Conservation (phyloP, 345 rosid species). For the Xanthoceras sorbifolium region DNA sequence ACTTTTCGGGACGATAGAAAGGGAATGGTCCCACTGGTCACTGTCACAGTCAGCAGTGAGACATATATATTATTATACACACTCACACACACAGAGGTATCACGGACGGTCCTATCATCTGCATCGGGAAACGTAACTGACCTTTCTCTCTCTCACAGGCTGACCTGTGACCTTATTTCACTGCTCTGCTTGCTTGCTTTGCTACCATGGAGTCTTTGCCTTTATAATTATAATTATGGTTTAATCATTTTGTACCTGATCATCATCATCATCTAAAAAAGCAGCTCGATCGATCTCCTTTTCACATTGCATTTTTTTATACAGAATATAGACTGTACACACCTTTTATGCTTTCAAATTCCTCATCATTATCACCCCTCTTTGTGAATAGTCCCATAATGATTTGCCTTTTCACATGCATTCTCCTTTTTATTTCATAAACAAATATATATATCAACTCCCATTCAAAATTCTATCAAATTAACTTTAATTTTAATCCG, state of each 20-base stretch:
- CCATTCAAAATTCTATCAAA: no score
- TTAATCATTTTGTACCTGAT: slow-evolving; percentile 55
- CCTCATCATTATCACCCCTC: background rate
- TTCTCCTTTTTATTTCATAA: no score
- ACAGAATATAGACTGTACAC: background rate
- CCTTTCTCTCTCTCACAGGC: slow-evolving; percentile 30
- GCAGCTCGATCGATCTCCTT: slow-evolving; percentile 2
- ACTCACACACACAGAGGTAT: slow-evolving; percentile 33
- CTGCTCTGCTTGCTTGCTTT: slow-evolving; percentile 9
- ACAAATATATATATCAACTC: no score
- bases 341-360: background rate
- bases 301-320: background rate
- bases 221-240: slow-evolving; percentile 38
- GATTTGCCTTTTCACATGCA: background rate
- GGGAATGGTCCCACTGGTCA: slow-evolving; percentile 14
- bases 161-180: background rate
- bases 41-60: slow-evolving; percentile 23
- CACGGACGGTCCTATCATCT: slow-evolving; percentile 67
- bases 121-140: slow-evolving; percentile 45
- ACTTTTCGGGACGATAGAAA: slow-evolving; percentile 13
- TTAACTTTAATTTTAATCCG: no score
- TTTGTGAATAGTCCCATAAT: no score
- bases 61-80: slow-evolving; percentile 29
- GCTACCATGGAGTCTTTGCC: background rate
- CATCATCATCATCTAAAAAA: no score